Conservation (phyloP, 2,329 filamentous ascomycete species). For the Penicillium decumbens region DNA sequence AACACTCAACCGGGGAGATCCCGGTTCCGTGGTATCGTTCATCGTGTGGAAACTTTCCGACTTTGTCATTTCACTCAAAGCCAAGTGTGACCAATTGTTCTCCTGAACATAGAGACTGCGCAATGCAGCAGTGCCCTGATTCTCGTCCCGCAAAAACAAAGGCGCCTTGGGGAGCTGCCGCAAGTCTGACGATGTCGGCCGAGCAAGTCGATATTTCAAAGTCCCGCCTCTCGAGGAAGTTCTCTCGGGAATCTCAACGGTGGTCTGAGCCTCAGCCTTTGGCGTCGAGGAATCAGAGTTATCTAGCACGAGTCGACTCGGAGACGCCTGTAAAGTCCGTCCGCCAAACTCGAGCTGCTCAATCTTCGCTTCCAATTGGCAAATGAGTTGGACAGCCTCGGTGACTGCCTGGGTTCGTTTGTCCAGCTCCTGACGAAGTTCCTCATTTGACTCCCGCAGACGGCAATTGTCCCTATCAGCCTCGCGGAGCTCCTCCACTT, state of each 20-base stretch:
- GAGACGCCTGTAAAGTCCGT: slow-evolving; percentile 23
- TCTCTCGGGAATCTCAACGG: slow-evolving; percentile 38
- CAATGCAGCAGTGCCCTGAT: slow-evolving; percentile 36
- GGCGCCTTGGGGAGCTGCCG: slow-evolving; percentile 34
- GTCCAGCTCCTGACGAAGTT: slow-evolving; percentile 36
- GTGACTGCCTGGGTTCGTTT: slow-evolving; percentile 40
- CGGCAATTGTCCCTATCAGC: slow-evolving; percentile 35
- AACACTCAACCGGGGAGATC: slow-evolving; percentile 41
- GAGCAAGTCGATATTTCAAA: slow-evolving; percentile 10
- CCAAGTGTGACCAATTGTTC: slow-evolving; percentile 25
- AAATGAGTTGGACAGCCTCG: slow-evolving; percentile 44
- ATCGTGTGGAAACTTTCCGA: slow-evolving; percentile 37
- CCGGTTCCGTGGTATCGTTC: slow-evolving; percentile 30
- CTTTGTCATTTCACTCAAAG: slow-evolving; percentile 31
- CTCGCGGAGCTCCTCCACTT: slow-evolving; percentile 36
- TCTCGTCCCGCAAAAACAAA: slow-evolving; percentile 38
- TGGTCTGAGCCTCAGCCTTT: slow-evolving; percentile 16
- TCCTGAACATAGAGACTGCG: slow-evolving; percentile 38
- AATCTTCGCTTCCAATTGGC: slow-evolving; percentile 40
- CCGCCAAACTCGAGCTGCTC: slow-evolving; percentile 29
- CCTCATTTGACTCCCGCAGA: slow-evolving; percentile 37
- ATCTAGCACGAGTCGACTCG: slow-evolving; percentile 26
- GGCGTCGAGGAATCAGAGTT: slow-evolving; percentile 28
- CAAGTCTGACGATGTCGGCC: slow-evolving; percentile 20
- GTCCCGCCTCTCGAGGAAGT: slow-evolving; percentile 34